Conservation (phyloP, 108 stramenopile genomes). For the Schizochytrium sp. region DNA sequence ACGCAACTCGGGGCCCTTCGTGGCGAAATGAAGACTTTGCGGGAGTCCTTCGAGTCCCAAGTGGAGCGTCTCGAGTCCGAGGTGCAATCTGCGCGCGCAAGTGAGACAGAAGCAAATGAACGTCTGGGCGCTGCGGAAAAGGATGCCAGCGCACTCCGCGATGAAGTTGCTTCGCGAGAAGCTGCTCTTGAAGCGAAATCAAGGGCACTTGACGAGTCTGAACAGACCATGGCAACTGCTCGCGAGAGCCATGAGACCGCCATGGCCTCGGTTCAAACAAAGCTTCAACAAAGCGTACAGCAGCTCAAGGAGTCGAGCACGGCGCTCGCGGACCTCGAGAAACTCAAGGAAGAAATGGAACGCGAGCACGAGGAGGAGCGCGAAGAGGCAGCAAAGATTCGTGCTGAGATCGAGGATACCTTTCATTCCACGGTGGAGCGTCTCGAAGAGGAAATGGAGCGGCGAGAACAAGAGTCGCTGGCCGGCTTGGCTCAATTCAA, state of each 20-base stretch:
- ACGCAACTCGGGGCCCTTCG: too few species aligned
- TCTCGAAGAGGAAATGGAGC: not conserved
- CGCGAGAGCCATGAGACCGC: not conserved
- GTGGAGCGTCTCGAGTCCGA: too few species aligned
- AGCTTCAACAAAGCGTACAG: not conserved
- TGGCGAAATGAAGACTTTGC: too few species aligned
- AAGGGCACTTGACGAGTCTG: not conserved
- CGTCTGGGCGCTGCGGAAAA: too few species aligned
- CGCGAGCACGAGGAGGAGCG: not conserved
- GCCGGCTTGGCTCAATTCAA: not conserved
- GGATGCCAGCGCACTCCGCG: too few species aligned
- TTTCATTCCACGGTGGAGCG: not conserved
- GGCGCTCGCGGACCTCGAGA: not conserved
- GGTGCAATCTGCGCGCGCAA: too few species aligned
- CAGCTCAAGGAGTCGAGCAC: not conserved
- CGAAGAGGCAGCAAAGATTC: not conserved
- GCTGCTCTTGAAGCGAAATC: not conserved
- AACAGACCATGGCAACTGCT: not conserved
- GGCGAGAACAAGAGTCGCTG: not conserved
- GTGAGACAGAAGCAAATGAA: too few species aligned
- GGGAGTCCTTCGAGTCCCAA: too few species aligned
- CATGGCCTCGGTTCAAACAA: not conserved
- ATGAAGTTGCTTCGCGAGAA: not conserved
- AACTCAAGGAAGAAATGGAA: not conserved
- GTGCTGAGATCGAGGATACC: not conserved